These are phyloP conservation scores for Neonectria faginata DNA, from an alignment of 2,329 filamentous ascomycete genomes.

Conservation along the genomic window DNA sequence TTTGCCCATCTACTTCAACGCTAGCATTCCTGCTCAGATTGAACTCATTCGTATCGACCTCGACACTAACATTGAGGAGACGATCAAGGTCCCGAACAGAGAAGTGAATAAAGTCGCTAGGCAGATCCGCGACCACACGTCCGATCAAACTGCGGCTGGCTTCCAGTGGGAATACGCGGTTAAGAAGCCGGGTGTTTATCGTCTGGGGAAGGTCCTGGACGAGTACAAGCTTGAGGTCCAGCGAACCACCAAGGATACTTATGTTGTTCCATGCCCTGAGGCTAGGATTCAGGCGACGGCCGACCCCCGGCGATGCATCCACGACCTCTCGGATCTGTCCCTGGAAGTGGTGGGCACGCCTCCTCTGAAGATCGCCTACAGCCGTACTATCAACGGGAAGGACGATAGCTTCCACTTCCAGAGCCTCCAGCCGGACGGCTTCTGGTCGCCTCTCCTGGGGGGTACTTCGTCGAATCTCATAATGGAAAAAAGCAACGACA, in stretches of 20 bases:
- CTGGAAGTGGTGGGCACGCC: slow-evolving; percentile 89
- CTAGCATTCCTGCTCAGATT: slow-evolving; percentile 88
- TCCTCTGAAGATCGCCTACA: slow-evolving; percentile 92
- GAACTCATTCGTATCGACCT: slow-evolving; percentile 91
- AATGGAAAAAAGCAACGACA: slow-evolving; percentile 72
- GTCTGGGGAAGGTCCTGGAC: slow-evolving; percentile 86
- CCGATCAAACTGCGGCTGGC: slow-evolving; percentile 69
- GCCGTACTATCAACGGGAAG: slow-evolving; percentile 84
- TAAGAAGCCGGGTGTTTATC: slow-evolving; percentile 90
- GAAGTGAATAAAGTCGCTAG: slow-evolving; percentile 82
- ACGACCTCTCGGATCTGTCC: slow-evolving; percentile 86
- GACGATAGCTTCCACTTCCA: slow-evolving; percentile 90
- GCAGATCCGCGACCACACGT: slow-evolving; percentile 72
- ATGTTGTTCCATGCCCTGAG: slow-evolving; percentile 87
- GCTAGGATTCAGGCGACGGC: slow-evolving; percentile 75
- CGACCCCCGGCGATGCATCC: slow-evolving; percentile 79
- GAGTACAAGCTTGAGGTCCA: slow-evolving; percentile 95
- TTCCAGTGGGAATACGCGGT: slow-evolving; percentile 78
- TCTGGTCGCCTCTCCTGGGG: slow-evolving; percentile 80
- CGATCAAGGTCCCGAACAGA: slow-evolving; percentile 77
- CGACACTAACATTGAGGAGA: slow-evolving; percentile 82
- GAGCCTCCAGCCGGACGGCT: slow-evolving; percentile 90
- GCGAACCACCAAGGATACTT: slow-evolving; percentile 78
- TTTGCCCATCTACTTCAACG: slow-evolving; percentile 92
- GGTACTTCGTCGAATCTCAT: slow-evolving; percentile 68